These are phyloP conservation scores for Veloboletus limbatus DNA, from an alignment of 1,284 basidiomycete species.

Conservation along the genomic window DNA sequence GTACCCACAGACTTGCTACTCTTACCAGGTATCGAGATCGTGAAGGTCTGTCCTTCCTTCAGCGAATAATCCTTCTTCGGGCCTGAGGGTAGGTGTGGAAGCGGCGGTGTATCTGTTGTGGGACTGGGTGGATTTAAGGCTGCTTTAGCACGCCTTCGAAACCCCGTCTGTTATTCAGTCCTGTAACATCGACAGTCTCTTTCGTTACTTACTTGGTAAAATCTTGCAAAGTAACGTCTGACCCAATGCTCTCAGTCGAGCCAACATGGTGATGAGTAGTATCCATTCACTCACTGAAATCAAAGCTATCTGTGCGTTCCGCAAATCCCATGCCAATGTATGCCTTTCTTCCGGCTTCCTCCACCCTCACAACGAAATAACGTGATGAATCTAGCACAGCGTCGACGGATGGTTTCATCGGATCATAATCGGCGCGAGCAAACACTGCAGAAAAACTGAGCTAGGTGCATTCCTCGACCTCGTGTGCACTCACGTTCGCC, in stretches of 20 bases:
- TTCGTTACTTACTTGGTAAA: conserved; percentile 73
- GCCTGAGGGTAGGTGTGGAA: conserved; percentile 64
- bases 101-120: conserved; percentile 44
- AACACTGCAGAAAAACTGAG: conserved; percentile 58
- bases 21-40: conserved; percentile 83
- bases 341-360: conserved; percentile 82
- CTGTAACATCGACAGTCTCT: not conserved
- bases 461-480: conserved; percentile 9
- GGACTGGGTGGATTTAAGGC: conserved; percentile 53
- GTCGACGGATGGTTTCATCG: conserved; percentile 82
- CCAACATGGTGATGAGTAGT: not conserved
- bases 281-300: conserved; percentile 69
- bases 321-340: conserved; percentile 94
- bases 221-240: conserved; percentile 93
- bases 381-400: conserved; percentile 94
- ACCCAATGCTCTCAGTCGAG: conserved; percentile 5
- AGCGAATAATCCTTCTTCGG: conserved; percentile 94
- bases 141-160: conserved; percentile 61
- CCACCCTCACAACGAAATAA: conserved; percentile 93
- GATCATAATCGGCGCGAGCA: conserved; percentile 87
- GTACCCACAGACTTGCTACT: conserved; percentile 35
- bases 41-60: conserved; percentile 96
- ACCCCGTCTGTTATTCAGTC: not conserved
- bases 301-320: conserved; percentile 90
- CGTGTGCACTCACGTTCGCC: conserved; percentile 54